Evolutionary conservation across 805 yeast genomes (phyloP).

Genomic region (Wickerhamomyces bisporus): DNA sequence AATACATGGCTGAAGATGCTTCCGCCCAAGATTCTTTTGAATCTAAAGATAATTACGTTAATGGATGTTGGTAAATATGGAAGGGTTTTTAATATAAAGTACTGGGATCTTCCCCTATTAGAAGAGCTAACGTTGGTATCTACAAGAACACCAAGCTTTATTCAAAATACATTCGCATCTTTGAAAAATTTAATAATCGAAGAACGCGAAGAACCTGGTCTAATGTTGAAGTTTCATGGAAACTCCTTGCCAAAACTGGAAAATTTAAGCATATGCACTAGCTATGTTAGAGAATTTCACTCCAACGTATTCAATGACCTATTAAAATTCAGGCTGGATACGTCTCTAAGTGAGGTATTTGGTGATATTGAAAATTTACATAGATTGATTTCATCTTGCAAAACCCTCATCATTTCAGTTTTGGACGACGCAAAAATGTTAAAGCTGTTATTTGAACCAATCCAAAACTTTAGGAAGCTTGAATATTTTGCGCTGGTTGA

Average conservation of each 20-base stretch:
- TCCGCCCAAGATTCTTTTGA: too few relatives aligned
- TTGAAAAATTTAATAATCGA: neutral
- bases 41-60: too few relatives aligned
- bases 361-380: neutral
- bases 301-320: neutral
- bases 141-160: neutral
- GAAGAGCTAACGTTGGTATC: neutral
- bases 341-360: neutral
- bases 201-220: too few relatives aligned
- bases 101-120: neutral
- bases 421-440: neutral
- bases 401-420: neutral
- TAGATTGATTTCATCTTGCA: neutral
- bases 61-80: too few relatives aligned
- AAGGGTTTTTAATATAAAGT: neutral
- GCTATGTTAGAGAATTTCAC: neutral
- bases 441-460: too few relatives aligned
- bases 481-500: too few relatives aligned
- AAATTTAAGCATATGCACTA: conserved; percentile 1
- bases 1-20: too few relatives aligned
- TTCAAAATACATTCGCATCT: neutral
- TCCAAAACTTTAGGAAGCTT: too few relatives aligned
- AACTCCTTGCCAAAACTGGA: conserved; percentile 1
- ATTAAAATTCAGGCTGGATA: neutral
- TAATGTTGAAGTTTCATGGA: too few relatives aligned